Evolutionary conservation across 257 asterid genomes (phyloP).

Genomic region (Anisodus tanguticus): DNA sequence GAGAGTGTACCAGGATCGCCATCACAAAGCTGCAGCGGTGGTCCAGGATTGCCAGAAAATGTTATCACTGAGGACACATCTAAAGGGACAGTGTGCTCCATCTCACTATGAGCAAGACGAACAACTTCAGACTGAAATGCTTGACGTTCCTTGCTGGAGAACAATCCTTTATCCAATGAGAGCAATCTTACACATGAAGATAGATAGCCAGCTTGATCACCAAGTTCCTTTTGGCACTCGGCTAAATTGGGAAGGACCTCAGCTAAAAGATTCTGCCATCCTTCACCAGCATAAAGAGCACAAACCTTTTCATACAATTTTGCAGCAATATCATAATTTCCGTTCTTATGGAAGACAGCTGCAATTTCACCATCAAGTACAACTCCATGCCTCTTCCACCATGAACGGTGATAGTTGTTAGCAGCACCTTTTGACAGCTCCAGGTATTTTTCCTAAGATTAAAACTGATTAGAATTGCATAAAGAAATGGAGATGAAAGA

Average conservation of each 20-base stretch:
- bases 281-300: conserved; percentile 99
- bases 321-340: conserved; percentile 83
- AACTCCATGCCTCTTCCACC: conserved; percentile 99
- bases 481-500: conserved; percentile 30
- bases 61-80: conserved; percentile 94
- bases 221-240: conserved; percentile 89
- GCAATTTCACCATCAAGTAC: conserved; percentile 99
- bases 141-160: conserved; percentile 83
- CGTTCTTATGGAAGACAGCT: conserved; percentile 80
- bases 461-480: conserved; percentile 28
- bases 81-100: conserved; percentile 95
- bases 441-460: conserved; percentile 72
- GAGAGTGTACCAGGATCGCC: conserved; percentile 94
- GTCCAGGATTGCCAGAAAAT: conserved; percentile 92
- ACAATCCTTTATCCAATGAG: conserved; percentile 85
- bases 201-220: conserved; percentile 96
- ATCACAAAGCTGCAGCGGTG: conserved; percentile 89
- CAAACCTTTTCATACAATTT: conserved; percentile 96
- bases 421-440: conserved; percentile 98
- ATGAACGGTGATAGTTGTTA: conserved; percentile 85
- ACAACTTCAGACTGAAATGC: conserved; percentile 97
- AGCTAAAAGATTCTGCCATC: conserved; percentile 95
- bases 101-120: conserved; percentile 91
- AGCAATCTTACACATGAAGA: conserved; percentile 96
- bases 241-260: conserved; percentile 97